Evolutionary conservation across 176 grass and related monocot genomes (phyloP).

Genomic region (Bolboschoenus planiculmis): DNA sequence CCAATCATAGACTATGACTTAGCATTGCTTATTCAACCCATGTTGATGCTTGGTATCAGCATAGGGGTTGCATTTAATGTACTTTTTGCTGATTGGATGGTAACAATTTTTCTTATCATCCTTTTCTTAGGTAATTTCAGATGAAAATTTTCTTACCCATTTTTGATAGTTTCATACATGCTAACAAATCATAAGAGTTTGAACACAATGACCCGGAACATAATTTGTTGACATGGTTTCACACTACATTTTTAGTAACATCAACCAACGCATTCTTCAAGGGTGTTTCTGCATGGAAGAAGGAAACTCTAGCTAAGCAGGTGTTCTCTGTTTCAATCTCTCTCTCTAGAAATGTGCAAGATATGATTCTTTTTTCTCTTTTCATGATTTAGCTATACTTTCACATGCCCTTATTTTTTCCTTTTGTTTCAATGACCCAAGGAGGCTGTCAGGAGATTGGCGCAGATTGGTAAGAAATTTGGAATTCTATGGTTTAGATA

Average conservation of each 20-base stretch:
- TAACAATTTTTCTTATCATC: constrained; percentile 58
- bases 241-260: constrained; percentile 32
- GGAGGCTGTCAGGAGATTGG: constrained; percentile 27
- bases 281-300: constrained; percentile 63
- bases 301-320: constrained; percentile 39
- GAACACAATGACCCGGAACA: no score
- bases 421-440: constrained; percentile 5
- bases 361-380: neutral
- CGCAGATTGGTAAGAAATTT: constrained; percentile 25
- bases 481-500: neutral
- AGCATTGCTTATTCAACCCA: constrained; percentile 69
- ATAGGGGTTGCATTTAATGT: constrained; percentile 70
- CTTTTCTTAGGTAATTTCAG: constrained; percentile 49
- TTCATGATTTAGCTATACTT: neutral
- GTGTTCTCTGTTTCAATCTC: constrained; percentile 23
- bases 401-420: constrained; percentile 9
- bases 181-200: no score
- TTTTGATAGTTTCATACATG: neutral
- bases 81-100: constrained; percentile 63
- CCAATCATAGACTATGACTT: constrained; percentile 77
- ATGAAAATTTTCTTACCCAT: neutral
- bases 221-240: neutral
- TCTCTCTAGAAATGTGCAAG: neutral
- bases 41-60: constrained; percentile 86
- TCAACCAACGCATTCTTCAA: constrained; percentile 61